These are phyloP conservation scores for Citrus glauca DNA, from an alignment of 345 rosid species.

Conservation along the genomic window DNA sequence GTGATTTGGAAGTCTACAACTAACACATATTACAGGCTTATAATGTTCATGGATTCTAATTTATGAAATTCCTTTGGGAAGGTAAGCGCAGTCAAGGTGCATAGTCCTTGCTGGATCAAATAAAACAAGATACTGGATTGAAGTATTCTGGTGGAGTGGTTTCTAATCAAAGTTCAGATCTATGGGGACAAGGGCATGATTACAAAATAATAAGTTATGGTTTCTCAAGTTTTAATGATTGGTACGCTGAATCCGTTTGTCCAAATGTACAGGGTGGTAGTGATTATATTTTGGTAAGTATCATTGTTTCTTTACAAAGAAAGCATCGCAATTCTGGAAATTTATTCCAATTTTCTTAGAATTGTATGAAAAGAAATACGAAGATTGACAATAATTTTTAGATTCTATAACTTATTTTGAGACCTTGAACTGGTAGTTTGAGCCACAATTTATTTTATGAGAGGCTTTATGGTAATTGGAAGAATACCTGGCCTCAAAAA, in stretches of 20 bases:
- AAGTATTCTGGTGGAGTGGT: background rate
- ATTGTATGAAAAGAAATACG: background rate
- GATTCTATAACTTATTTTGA: background rate
- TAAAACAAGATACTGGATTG: constrained; percentile 9
- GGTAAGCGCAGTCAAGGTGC: constrained; percentile 17
- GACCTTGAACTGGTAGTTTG: background rate
- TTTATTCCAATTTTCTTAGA: background rate
- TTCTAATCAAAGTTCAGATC: constrained; percentile 12
- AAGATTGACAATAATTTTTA: too few relatives aligned
- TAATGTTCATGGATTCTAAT: constrained; percentile 7
- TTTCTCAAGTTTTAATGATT: constrained; percentile 28
- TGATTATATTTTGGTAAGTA: constrained; percentile 29
- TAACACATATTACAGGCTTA: background rate
- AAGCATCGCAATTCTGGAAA: background rate
- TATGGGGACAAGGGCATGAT: constrained; percentile 1
- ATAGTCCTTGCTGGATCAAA: constrained; percentile 16
- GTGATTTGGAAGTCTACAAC: background rate
- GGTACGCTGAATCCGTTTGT: constrained; percentile 26
- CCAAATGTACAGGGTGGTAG: constrained; percentile 29
- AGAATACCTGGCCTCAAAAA: background rate
- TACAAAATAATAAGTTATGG: constrained; percentile 19
- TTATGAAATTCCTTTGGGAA: constrained; percentile 9
- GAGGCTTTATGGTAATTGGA: background rate
- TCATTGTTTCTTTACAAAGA: background rate
- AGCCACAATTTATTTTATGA: background rate